Percentiles rank a stretch among this genome's conserved stretches.
Conservation (phyloP, 2,329 filamentous ascomycete species). For the Pestalotiopsis sp. region DNA sequence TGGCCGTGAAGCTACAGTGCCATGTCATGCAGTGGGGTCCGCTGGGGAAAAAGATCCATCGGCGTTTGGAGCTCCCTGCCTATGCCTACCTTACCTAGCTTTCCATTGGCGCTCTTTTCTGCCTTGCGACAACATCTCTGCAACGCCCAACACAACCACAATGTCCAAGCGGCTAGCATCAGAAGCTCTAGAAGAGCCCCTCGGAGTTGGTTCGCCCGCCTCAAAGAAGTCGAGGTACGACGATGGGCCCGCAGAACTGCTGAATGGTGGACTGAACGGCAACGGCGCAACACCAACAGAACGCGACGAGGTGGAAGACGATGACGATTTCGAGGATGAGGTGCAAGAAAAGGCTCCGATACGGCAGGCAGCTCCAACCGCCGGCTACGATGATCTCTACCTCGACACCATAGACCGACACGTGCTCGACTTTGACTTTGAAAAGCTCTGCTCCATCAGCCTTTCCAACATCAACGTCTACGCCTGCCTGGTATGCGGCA, state of each 20-base stretch:
- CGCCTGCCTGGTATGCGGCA: slow-evolving; percentile 95
- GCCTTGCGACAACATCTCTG: slow-evolving; percentile 7
- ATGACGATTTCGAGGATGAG: slow-evolving; percentile 42
- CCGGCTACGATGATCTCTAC: slow-evolving; percentile 93
- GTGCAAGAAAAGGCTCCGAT: slow-evolving; percentile 45
- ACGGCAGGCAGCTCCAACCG: slow-evolving; percentile 77
- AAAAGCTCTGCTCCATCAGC: slow-evolving; percentile 95
- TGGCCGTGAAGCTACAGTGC: not conserved
- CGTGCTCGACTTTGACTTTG: slow-evolving; percentile 96
- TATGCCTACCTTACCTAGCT: not conserved
- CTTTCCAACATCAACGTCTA: slow-evolving; percentile 99
- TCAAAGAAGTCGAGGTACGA: slow-evolving; percentile 61
- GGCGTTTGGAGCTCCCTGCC: not conserved
- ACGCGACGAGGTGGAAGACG: slow-evolving; percentile 34
- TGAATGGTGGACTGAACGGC: slow-evolving; percentile 17
- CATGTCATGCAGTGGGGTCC: not conserved
- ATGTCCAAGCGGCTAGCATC: slow-evolving; percentile 62
- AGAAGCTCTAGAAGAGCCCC: slow-evolving; percentile 61
- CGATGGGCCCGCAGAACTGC: slow-evolving; percentile 35
- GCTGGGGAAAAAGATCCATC: not conserved
- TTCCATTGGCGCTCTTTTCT: not conserved
- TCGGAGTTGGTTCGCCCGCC: slow-evolving; percentile 57
- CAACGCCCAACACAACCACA: not conserved
- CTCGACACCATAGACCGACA: slow-evolving; percentile 95
- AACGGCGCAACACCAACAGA: slow-evolving; percentile 25